A percentile compares a stretch with the other conserved stretches of the same genome.
phyloP scores from a whole-genome alignment of 345 rosid genomes.

The Salix viminalis region DNA sequence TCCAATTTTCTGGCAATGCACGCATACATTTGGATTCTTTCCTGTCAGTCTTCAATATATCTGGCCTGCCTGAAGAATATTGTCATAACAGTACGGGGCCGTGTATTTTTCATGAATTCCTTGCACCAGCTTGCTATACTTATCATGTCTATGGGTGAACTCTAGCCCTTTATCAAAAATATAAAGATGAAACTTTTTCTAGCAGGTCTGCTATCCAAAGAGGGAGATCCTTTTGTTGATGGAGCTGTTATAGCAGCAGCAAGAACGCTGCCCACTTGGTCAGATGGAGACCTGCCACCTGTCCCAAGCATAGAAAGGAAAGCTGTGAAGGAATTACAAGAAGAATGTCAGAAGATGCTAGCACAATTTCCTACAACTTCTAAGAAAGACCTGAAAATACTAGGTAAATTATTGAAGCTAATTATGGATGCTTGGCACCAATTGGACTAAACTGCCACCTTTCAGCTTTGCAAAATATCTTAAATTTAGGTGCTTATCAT shows the following conservation, averaged over 20 bases:
- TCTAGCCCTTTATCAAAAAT: neutral
- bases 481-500: neutral
- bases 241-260: constrained; percentile 92
- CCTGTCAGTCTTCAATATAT: constrained; percentile 70
- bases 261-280: constrained; percentile 82
- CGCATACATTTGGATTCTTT: constrained; percentile 80
- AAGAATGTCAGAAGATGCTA: constrained; percentile 75
- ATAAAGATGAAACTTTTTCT: neutral
- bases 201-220: constrained; percentile 44
- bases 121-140: neutral
- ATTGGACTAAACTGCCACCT: too few species aligned
- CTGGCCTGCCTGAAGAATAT: constrained; percentile 84
- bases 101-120: neutral
- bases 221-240: constrained; percentile 56
- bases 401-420: constrained; percentile 37
- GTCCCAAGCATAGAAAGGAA: constrained; percentile 70
- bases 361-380: constrained; percentile 62
- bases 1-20: constrained; percentile 68
- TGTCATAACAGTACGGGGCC: constrained; percentile 58
- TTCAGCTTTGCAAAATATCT: neutral
- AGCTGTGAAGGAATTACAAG: constrained; percentile 75
- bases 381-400: constrained; percentile 61
- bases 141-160: neutral
- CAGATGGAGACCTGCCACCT: constrained; percentile 75
- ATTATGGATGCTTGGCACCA: neutral